These are phyloP conservation scores for Rhodotorula babjevae DNA, from an alignment of 768 basidiomycete genomes.

Conservation along the genomic window DNA sequence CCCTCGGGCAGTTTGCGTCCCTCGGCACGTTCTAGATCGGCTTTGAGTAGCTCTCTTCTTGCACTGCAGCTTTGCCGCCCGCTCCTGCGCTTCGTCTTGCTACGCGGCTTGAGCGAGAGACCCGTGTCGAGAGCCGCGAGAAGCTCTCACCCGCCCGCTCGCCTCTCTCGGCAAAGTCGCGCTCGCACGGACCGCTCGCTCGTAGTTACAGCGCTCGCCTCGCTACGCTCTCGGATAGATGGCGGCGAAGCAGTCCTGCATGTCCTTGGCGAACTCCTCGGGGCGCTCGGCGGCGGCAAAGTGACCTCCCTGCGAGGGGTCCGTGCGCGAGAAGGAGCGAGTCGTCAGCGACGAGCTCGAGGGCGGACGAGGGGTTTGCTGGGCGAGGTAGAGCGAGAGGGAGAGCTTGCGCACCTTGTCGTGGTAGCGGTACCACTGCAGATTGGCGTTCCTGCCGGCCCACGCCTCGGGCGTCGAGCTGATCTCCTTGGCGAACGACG, in stretches of 20 bases:
- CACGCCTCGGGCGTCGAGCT: slow-evolving; percentile 22
- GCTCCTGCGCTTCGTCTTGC: no score
- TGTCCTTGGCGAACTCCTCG: slow-evolving; percentile 18
- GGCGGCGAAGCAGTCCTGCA: slow-evolving; percentile 30
- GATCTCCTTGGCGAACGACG: slow-evolving; percentile 24
- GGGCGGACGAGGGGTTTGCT: no score
- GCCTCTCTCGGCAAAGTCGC: no score
- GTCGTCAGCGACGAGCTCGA: no score
- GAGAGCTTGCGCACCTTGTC: slow-evolving; percentile 22
- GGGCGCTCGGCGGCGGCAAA: slow-evolving; percentile 29
- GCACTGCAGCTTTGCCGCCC: no score
- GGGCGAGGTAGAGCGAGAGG: background rate
- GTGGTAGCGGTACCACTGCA: slow-evolving; percentile 28
- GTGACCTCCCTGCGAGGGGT: slow-evolving; percentile 32
- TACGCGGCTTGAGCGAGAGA: no score
- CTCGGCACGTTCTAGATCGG: background rate
- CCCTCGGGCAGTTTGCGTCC: background rate
- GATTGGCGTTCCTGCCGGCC: slow-evolving; percentile 20
- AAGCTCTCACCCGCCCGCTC: no score
- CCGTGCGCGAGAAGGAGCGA: background rate
- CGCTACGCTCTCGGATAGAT: slow-evolving; percentile 7
- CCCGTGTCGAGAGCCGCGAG: no score
- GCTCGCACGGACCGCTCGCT: no score
- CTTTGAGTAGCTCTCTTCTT: background rate
- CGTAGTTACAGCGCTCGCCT: background rate